Evolutionary conservation across 306 rosid species (phyloP).

Genomic region (Castanea mollissima): DNA sequence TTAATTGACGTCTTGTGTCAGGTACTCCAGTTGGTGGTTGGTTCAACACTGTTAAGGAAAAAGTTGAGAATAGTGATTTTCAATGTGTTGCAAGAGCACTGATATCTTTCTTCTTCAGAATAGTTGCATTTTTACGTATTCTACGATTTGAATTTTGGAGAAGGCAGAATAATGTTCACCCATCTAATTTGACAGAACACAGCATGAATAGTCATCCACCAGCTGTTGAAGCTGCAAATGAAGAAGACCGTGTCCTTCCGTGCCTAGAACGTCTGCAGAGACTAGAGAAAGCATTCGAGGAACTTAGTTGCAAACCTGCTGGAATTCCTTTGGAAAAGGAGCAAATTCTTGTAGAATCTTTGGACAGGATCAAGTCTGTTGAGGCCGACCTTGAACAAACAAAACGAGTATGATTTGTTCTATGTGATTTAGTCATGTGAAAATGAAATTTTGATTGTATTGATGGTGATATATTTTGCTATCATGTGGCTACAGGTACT

Average conservation of each 20-base stretch:
- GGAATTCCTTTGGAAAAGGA: constrained; percentile 85
- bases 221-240: constrained; percentile 45
- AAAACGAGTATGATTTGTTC: constrained; percentile 63
- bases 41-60: constrained; percentile 46
- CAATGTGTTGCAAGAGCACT: constrained; percentile 38
- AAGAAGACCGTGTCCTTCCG: constrained; percentile 58
- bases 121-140: constrained; percentile 43
- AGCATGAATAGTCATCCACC: constrained; percentile 35
- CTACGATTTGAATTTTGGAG: constrained; percentile 61
- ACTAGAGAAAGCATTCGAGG: constrained; percentile 63
- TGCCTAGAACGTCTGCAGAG: constrained; percentile 76
- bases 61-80: constrained; percentile 44
- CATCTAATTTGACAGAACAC: constrained; percentile 44
- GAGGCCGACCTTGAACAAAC: constrained; percentile 92
- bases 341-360: constrained; percentile 72
- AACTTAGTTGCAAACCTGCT: constrained; percentile 68
- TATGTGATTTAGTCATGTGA: constrained; percentile 4
- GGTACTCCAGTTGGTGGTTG: constrained; percentile 43
- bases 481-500: constrained; percentile 48
- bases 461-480: constrained; percentile 5
- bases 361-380: constrained; percentile 83
- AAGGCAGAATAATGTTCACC: constrained; percentile 59
- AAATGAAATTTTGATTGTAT: constrained; percentile 1
- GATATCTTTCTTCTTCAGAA: constrained; percentile 52
- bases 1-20: constrained; percentile 28